Evolutionary conservation across 1,139 yeast species (phyloP), one percentile per base, ranked within the genome.

Genomic region (Magnusiomyces ingens): DNA sequence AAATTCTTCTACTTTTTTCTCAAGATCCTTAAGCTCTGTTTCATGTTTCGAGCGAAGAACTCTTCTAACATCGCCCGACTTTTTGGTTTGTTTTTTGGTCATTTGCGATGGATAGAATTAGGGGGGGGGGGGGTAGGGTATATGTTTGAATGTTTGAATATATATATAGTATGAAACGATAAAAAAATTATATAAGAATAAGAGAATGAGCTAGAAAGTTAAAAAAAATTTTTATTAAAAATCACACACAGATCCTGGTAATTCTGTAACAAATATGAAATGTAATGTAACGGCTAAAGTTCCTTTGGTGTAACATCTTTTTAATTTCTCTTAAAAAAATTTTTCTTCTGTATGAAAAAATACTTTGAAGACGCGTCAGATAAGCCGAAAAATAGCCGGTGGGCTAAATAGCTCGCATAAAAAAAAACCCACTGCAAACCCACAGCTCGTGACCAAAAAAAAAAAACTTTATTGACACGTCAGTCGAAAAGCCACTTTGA

Each of bases 1-100:
- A 45, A 45, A 45, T 3, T 45, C 40, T 29, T 45, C n/a, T n/a
- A 45, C 48, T 29, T 32, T 17, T 29, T 29, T 15, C 21, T 26
- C 8, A 22, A 45, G 22, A 13, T 32, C n/a, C 3, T 32, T 12
- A 29, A 45, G 32, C 3, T 45, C 48, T n/a, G 29, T 18, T 26
- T 29, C 38, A n/a, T 8, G 13, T 32, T 45, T 45, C n/a, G 15
- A 12, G 19, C 40, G 37, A 29, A 45, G 18, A 18, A 29, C 11
- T n/a, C 40, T 3, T 8, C 48, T 36, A 10, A n/a, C 38, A n/a
- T 45, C 48, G 18, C 48, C 48, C n/a, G 48, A 26, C 22, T 45
- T 45, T 17, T 45, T 45, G 2, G 4, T 15, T 13, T 11, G 15
- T 29, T 32, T 45, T 18, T 45, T 45, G 22, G 19, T 37, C 48